Percentiles rank a stretch among this genome's conserved stretches.
Conservation (phyloP, 2,329 filamentous ascomycete species). For the Penicillium sp. region DNA sequence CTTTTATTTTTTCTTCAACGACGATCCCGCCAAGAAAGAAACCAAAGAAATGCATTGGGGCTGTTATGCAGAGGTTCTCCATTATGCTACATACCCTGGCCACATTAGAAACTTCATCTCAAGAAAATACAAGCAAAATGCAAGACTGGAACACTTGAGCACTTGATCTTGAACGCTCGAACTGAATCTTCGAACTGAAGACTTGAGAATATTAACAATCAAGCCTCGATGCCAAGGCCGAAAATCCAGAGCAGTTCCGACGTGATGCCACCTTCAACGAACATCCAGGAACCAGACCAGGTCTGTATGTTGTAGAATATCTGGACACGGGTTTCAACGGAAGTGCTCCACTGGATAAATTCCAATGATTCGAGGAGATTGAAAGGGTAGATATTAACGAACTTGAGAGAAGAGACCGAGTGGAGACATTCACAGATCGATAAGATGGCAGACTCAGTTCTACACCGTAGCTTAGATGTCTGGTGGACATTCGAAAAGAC, state of each 20-base stretch:
- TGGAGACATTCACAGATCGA: constrained; percentile 9
- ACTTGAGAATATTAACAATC: too few relatives aligned
- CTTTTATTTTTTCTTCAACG: neutral
- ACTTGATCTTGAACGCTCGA: neutral
- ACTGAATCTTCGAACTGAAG: too few relatives aligned
- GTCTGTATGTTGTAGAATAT: too few relatives aligned
- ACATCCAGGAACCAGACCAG: too few relatives aligned
- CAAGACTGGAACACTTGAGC: neutral
- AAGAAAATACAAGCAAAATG: too few relatives aligned
- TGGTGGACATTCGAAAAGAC: neutral
- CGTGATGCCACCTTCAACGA: constrained; percentile 7
- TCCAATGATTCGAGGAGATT: neutral
- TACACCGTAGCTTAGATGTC: constrained; percentile 8
- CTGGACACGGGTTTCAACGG: neutral
- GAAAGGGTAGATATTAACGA: neutral
- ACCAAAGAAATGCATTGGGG: neutral
- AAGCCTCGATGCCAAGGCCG: neutral
- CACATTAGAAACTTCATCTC: neutral
- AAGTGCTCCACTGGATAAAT: neutral
- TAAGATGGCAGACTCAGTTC: constrained; percentile 14
- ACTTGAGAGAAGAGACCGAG: neutral
- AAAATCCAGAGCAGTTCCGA: neutral
- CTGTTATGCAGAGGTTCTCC: constrained; percentile 3
- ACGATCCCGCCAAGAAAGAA: neutral
- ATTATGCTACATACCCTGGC: neutral